Percentiles rank a stretch among this genome's conserved stretches.
phyloP scores from a whole-genome alignment of 1,284 basidiomycete genomes.

The Crucibulum parvulum region DNA sequence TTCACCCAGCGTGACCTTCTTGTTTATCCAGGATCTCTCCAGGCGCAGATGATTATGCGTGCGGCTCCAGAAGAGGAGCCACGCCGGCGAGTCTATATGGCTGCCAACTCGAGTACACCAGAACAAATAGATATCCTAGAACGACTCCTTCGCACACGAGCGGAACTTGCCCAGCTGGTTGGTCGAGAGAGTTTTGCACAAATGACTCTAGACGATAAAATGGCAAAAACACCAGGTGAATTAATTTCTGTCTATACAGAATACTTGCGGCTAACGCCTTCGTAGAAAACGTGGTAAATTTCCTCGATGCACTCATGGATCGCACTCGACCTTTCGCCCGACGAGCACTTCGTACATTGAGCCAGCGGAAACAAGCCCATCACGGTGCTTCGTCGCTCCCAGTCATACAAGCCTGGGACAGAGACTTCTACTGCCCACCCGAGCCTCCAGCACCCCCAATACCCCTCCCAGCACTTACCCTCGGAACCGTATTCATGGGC shows the following conservation, averaged over 20 bases:
- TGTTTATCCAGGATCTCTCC: slow-evolving; percentile 84
- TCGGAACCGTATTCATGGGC: slow-evolving; percentile 88
- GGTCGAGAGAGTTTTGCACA: slow-evolving; percentile 86
- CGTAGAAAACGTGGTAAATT: slow-evolving; percentile 85
- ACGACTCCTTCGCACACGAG: slow-evolving; percentile 75
- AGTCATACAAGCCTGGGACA: slow-evolving; percentile 89
- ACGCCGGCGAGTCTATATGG: slow-evolving; percentile 80
- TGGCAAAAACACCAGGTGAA: slow-evolving; percentile 89
- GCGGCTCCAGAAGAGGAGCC: slow-evolving; percentile 86
- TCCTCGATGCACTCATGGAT: slow-evolving; percentile 80
- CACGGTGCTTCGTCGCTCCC: slow-evolving; percentile 62
- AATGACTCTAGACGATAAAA: slow-evolving; percentile 90
- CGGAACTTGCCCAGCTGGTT: slow-evolving; percentile 81
- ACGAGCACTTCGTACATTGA: slow-evolving; percentile 75
- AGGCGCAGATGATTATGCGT: slow-evolving; percentile 92
- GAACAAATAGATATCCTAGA: slow-evolving; percentile 81
- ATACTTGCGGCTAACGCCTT: slow-evolving; percentile 4
- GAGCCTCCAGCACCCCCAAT: slow-evolving; percentile 75
- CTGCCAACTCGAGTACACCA: slow-evolving; percentile 72
- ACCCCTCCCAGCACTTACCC: slow-evolving; percentile 75
- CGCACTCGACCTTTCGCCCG: slow-evolving; percentile 81
- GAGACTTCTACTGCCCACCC: slow-evolving; percentile 88
- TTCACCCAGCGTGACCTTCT: slow-evolving; percentile 75
- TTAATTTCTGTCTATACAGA: slow-evolving; percentile 10
- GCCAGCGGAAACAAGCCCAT: slow-evolving; percentile 77